phyloP scores from a whole-genome alignment of 192 early-diverging fungal species.

The Chytriomyces sp. region DNA sequence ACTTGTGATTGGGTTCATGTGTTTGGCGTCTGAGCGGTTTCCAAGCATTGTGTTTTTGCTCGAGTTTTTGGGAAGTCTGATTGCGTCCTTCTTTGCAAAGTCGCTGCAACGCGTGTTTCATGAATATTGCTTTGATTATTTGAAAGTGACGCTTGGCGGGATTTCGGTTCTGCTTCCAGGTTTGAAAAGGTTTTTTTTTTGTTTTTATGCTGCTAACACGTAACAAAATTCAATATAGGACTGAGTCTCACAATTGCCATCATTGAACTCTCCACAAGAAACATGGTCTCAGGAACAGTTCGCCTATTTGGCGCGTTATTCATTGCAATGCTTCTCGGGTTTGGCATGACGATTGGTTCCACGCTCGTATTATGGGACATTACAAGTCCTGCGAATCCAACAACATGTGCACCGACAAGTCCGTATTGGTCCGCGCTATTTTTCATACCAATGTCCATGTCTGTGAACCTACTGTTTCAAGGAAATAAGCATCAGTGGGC shows the following conservation, averaged over 20 bases:
- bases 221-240: too few species aligned
- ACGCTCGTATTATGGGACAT: conserved; percentile 24
- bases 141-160: conserved; percentile 37
- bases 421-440: conserved; percentile 62
- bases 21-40: conserved; percentile 30
- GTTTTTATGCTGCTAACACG: too few species aligned
- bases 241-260: conserved; percentile 78
- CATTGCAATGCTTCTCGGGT: conserved; percentile 68
- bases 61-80: conserved; percentile 43
- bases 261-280: conserved; percentile 85
- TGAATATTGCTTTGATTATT: conserved; percentile 18
- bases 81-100: conserved; percentile 24
- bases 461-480: conserved; percentile 64
- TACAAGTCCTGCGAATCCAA: not conserved
- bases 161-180: conserved; percentile 59
- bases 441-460: conserved; percentile 47
- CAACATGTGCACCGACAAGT: not conserved
- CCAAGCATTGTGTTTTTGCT: conserved; percentile 41
- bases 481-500: conserved; percentile 66
- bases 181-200: too few species aligned
- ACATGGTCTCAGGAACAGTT: conserved; percentile 84
- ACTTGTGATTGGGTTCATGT: conserved; percentile 38
- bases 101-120: conserved; percentile 6
- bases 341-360: conserved; percentile 42
- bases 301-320: conserved; percentile 79